Percentiles rank a stretch among this genome's conserved stretches.
Evolutionary conservation across 768 basidiomycete species (phyloP).

Genomic region (Tricholoma saponaceum): DNA sequence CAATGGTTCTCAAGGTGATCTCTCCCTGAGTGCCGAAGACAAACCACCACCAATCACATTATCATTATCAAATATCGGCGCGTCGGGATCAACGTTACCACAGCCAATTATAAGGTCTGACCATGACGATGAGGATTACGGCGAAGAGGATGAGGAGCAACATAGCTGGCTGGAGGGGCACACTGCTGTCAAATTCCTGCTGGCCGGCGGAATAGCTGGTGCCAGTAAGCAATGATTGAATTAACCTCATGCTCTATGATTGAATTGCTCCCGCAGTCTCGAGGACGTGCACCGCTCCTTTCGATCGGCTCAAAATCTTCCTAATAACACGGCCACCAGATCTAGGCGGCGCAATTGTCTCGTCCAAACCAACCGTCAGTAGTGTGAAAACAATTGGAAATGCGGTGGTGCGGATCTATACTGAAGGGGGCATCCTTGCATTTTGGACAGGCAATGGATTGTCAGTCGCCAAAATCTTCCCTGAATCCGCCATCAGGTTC

Average conservation of each 20-base stretch:
- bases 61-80: conserved; percentile 6
- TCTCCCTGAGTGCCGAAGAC: conserved; percentile 74
- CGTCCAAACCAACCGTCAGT: conserved; percentile 39
- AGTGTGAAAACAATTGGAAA: conserved; percentile 62
- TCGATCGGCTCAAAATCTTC: conserved; percentile 95
- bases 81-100: conserved; percentile 6
- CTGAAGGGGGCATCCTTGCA: conserved; percentile 82
- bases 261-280: conserved; percentile 59
- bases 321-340: conserved; percentile 87
- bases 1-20: conserved; percentile 53
- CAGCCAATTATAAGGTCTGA: conserved; percentile 17
- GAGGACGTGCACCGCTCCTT: conserved; percentile 93
- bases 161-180: conserved; percentile 60
- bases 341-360: conserved; percentile 50
- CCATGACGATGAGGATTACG: conserved; percentile 40
- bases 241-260: conserved; percentile 35
- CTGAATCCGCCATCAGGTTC: conserved; percentile 99
- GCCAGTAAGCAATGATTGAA: conserved; percentile 56
- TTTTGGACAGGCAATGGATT: conserved; percentile 99
- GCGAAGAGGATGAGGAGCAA: conserved; percentile 50
- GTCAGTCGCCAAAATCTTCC: conserved; percentile 93
- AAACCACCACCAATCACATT: conserved; percentile 37
- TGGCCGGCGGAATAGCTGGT: conserved; percentile 93
- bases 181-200: conserved; percentile 82
- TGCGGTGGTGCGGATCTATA: conserved; percentile 79